Base-by-base conservation (phyloP, 768 basidiomycete species). In the Rhizopogon vulgaris region DNA sequence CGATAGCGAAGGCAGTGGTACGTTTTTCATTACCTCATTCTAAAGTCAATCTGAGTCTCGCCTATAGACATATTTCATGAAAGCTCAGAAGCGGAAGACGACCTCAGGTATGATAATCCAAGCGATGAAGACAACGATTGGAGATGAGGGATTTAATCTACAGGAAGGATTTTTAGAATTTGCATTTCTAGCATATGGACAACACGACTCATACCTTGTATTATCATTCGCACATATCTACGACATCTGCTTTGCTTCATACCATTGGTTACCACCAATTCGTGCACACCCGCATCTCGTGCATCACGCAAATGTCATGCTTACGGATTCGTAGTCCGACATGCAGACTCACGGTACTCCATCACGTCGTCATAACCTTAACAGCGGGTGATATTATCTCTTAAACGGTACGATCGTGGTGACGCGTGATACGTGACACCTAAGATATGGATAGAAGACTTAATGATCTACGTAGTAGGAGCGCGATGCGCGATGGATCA, bases 51-150 rank as follows among this genome's bases (percentile, higher is more conserved):
- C 22, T 18, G 22, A 38, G 39, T 43, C 36, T 48, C n/a, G 14
- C 47, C 48, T 28, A 42, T 54, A 83, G 85, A 85, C 54, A 76
- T 75, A 37, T 84, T 80, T 56, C 78, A 82, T 52, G 80, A 83
- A 52, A 53, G 67, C 51, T 78, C 77, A 3, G 80, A 82, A 39
- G 64, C 71, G 30, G 78, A 79, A 1, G 78, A 77, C 24, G 50
- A 71, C 18, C 41, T 68, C 48, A 53, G 38, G 24, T 49, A 62
- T 38, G 65, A 66, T 38, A 64, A 68, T 41, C 64, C 64, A 10
- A 64, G 60, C 14, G 60, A 54, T 15, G 70, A 66, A 32, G 69
- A 69, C 22, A 58, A 60, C 34, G 56, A 67, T 30, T 71, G 71
- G 70, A 63, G 67, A 56, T 72, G 53, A 66, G 49, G 18, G 7